phyloP scores from a whole-genome alignment of 108 stramenopile species.

The Craspedostauros australis region DNA sequence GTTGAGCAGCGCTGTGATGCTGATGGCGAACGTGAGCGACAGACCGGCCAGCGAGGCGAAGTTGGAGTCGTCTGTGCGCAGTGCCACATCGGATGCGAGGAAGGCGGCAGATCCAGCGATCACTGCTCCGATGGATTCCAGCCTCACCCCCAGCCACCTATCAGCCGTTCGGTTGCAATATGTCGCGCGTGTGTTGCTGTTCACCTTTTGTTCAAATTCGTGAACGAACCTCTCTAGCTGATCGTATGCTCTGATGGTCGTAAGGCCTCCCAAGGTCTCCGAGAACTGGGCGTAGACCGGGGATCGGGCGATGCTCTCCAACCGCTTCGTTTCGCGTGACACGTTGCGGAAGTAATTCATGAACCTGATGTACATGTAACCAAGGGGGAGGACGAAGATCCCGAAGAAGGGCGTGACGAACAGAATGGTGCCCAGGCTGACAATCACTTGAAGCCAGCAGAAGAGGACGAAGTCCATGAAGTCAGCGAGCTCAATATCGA shows the following conservation, averaged over 20 bases:
- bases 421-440: slow-evolving; percentile 35
- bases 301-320: slow-evolving; percentile 84
- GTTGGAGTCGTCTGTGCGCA: slow-evolving; percentile 27
- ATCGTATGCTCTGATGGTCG: slow-evolving; percentile 88
- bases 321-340: slow-evolving; percentile 70
- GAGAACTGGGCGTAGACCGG: slow-evolving; percentile 92
- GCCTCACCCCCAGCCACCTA: slow-evolving; percentile 68
- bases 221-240: slow-evolving; percentile 34
- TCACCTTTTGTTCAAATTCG: slow-evolving; percentile 53
- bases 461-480: slow-evolving; percentile 31
- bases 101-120: slow-evolving; percentile 59
- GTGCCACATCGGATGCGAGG: slow-evolving; percentile 56
- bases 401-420: slow-evolving; percentile 45
- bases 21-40: slow-evolving; percentile 78
- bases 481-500: slow-evolving; percentile 56
- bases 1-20: slow-evolving; percentile 76
- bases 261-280: slow-evolving; percentile 88
- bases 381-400: slow-evolving; percentile 27
- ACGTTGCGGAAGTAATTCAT: slow-evolving; percentile 72
- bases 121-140: slow-evolving; percentile 62
- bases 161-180: slow-evolving; percentile 64
- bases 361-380: slow-evolving; percentile 45
- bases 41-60: slow-evolving; percentile 74
- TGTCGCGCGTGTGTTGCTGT: slow-evolving; percentile 52
- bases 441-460: slow-evolving; percentile 25